Evolutionary conservation across 129 eudicot species (phyloP).

Genomic region (Lactuca sativa): DNA sequence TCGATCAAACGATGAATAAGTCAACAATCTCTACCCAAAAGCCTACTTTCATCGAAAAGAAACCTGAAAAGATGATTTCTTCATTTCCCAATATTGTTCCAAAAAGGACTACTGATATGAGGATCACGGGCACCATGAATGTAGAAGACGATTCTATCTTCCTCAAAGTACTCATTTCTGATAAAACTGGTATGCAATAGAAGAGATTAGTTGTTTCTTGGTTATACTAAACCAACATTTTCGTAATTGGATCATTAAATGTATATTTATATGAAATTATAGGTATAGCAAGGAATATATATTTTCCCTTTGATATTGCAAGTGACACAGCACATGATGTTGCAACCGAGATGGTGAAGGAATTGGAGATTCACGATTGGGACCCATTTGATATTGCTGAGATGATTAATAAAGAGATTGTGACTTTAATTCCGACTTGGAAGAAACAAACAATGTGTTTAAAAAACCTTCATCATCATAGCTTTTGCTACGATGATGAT

Average conservation of each 20-base stretch:
- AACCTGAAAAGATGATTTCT: conserved; percentile 20
- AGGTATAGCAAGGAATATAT: conserved; percentile 73
- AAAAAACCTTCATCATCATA: conserved; percentile 41
- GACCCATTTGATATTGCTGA: conserved; percentile 65
- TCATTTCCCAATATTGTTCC: conserved; percentile 12
- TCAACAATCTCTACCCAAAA: conserved; percentile 20
- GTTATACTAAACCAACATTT: background rate
- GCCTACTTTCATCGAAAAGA: conserved; percentile 2
- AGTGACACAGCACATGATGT: conserved; percentile 78
- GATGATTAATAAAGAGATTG: conserved; percentile 70
- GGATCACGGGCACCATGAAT: conserved; percentile 71
- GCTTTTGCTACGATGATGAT: conserved; percentile 49
- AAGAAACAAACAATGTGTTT: conserved; percentile 32
- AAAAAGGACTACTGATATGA: conserved; percentile 58
- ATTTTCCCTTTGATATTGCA: conserved; percentile 64
- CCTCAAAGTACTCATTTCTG: conserved; percentile 78
- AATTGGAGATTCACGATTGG: conserved; percentile 75
- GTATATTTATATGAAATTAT: background rate
- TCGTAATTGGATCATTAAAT: background rate
- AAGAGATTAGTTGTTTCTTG: background rate
- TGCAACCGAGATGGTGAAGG: conserved; percentile 80
- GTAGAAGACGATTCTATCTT: conserved; percentile 64
- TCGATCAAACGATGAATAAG: conserved; percentile 19
- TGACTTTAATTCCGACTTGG: conserved; percentile 56
- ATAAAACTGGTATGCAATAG: conserved; percentile 49